Conservation (phyloP, 2,329 filamentous ascomycete genomes). For the Dothideomycetidae sp. region DNA sequence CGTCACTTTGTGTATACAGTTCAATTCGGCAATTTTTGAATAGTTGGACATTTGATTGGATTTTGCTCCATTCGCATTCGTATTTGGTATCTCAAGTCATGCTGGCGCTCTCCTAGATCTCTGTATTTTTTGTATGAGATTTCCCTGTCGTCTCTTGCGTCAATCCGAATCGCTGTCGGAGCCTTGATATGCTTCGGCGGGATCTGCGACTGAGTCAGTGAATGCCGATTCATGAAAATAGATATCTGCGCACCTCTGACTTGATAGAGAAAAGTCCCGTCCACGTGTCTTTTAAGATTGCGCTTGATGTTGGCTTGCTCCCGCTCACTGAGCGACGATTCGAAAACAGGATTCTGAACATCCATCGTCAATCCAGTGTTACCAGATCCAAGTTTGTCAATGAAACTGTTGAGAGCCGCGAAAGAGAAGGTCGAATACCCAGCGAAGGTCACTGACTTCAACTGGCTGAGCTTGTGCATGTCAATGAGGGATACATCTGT, state of each 20-base stretch:
- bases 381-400: constrained; percentile 26
- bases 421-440: constrained; percentile 42
- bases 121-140: no score
- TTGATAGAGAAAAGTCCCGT: constrained; percentile 31
- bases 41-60: no score
- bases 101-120: no score
- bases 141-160: background rate
- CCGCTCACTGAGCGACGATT: constrained; percentile 11
- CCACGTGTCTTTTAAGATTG: constrained; percentile 25
- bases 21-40: no score
- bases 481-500: constrained; percentile 34
- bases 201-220: constrained; percentile 4
- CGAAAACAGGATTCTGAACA: constrained; percentile 4
- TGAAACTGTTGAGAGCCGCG: constrained; percentile 34
- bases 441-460: constrained; percentile 40
- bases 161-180: constrained; percentile 6
- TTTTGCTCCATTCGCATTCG: no score
- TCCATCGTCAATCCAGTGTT: constrained; percentile 24
- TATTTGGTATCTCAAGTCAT: no score
- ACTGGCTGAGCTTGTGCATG: constrained; percentile 32
- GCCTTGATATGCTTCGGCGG: constrained; percentile 1
- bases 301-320: constrained; percentile 26
- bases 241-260: constrained; percentile 12
- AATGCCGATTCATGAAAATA: background rate
- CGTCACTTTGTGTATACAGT: no score